Evolutionary conservation across 441 rosid genomes (phyloP).

Genomic region (Gossypium lobatum): DNA sequence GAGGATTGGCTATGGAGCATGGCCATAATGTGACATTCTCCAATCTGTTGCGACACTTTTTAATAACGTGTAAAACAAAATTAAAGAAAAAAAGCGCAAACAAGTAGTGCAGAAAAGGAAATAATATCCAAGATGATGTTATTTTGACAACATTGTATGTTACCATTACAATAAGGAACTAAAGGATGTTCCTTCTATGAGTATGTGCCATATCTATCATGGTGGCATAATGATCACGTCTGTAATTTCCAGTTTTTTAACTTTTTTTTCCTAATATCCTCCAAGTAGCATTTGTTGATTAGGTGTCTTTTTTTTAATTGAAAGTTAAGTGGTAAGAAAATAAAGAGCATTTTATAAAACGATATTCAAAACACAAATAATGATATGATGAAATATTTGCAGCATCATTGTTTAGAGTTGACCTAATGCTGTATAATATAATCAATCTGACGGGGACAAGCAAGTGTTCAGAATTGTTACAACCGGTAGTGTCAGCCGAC

Average conservation of each 20-base stretch:
- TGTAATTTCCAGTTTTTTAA: neutral
- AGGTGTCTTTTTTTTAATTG: neutral
- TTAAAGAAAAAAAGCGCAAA: neutral
- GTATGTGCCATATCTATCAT: neutral
- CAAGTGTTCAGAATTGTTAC: neutral
- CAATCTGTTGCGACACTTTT: neutral
- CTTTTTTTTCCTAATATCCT: neutral
- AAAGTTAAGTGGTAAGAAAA: neutral
- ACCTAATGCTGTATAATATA: neutral
- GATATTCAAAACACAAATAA: neutral
- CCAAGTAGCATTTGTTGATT: neutral
- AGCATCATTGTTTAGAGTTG: neutral
- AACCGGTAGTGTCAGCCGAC: slow-evolving; percentile 39
- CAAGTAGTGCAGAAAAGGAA: neutral
- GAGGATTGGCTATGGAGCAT: neutral
- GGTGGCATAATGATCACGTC: neutral
- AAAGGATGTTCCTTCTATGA: neutral
- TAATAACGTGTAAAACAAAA: too few species aligned
- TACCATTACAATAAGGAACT: neutral
- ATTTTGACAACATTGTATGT: neutral
- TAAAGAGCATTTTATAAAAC: neutral
- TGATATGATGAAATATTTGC: neutral
- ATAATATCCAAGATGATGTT: neutral
- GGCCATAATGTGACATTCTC: neutral
- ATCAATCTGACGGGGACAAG: neutral